A percentile compares a stretch with the other conserved stretches of the same genome.
These are phyloP conservation scores for Hemileia vastatrix DNA, from an alignment of 1,284 basidiomycete genomes.

Conservation along the genomic window DNA sequence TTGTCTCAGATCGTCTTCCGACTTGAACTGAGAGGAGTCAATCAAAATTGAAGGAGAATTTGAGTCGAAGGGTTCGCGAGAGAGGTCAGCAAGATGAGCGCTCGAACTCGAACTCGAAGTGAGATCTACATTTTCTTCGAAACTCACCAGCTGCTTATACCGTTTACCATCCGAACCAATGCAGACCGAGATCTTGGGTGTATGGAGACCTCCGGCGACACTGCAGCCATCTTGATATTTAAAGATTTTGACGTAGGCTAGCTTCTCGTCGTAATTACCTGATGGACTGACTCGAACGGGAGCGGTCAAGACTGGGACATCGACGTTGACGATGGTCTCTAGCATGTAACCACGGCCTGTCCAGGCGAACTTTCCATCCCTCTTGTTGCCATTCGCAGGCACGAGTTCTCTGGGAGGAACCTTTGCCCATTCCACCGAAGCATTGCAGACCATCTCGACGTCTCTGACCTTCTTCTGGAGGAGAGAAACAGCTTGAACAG, in stretches of 20 bases:
- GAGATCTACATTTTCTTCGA: neutral
- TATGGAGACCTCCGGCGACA: slow-evolving; percentile 67
- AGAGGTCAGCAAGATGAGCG: neutral
- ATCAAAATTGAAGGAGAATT: neutral
- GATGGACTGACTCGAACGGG: slow-evolving; percentile 63
- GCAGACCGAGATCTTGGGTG: slow-evolving; percentile 72
- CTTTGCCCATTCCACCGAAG: slow-evolving; percentile 72
- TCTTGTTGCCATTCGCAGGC: slow-evolving; percentile 21
- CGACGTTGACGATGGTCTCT: slow-evolving; percentile 8
- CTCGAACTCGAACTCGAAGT: neutral
- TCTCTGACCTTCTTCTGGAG: slow-evolving; percentile 49
- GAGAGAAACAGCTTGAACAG: slow-evolving; percentile 50
- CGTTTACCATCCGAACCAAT: slow-evolving; percentile 58
- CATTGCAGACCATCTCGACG: slow-evolving; percentile 60
- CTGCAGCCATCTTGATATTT: slow-evolving; percentile 54
- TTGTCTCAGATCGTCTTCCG: slow-evolving; percentile 78
- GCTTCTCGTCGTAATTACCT: slow-evolving; percentile 57
- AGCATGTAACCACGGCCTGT: slow-evolving; percentile 27
- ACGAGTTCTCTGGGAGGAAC: slow-evolving; percentile 49
- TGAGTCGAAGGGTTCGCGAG: neutral
- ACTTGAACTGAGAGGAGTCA: slow-evolving; percentile 64
- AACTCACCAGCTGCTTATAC: slow-evolving; percentile 70
- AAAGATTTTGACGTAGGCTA: slow-evolving; percentile 56
- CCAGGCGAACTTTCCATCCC: slow-evolving; percentile 26
- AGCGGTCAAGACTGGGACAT: slow-evolving; percentile 69